Evolutionary conservation across 2,329 filamentous ascomycete genomes (phyloP).

Genomic region (Neonectria punicea): DNA sequence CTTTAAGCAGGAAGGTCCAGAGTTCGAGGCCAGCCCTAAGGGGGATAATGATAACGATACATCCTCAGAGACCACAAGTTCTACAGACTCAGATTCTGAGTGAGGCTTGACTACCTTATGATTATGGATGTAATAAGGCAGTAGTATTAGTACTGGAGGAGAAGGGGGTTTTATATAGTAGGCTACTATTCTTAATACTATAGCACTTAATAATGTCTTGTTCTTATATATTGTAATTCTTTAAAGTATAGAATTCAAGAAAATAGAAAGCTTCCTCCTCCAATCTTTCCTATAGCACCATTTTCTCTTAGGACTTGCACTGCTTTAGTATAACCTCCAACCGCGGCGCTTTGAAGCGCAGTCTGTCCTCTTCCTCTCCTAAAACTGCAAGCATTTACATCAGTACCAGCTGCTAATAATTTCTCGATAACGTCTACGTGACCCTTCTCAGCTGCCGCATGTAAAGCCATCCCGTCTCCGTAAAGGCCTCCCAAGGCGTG

Average conservation of each 20-base stretch:
- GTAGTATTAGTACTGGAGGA: too few relatives aligned
- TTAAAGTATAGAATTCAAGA: neutral
- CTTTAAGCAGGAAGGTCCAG: too few relatives aligned
- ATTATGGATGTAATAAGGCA: too few relatives aligned
- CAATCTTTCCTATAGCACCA: neutral
- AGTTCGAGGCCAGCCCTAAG: too few relatives aligned
- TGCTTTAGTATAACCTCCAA: neutral
- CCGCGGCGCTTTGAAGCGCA: neutral
- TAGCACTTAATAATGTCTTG: too few relatives aligned
- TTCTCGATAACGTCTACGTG: neutral
- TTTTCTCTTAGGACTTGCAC: neutral
- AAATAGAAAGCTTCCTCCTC: slow-evolving; percentile 3
- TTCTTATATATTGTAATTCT: neutral
- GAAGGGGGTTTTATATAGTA: too few relatives aligned
- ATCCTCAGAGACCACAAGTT: too few relatives aligned
- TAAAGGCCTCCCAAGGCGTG: neutral
- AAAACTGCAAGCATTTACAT: slow-evolving; percentile 1
- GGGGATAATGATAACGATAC: too few relatives aligned
- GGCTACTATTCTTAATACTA: too few relatives aligned
- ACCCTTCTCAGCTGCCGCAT: neutral
- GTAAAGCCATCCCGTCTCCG: neutral
- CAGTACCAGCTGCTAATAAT: neutral
- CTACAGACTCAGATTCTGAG: too few relatives aligned
- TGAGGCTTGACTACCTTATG: too few relatives aligned
- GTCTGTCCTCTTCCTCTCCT: slow-evolving; percentile 5